Evolutionary conservation across 1,284 basidiomycete genomes (phyloP).

Genomic region (Entoloma clypeatum): DNA sequence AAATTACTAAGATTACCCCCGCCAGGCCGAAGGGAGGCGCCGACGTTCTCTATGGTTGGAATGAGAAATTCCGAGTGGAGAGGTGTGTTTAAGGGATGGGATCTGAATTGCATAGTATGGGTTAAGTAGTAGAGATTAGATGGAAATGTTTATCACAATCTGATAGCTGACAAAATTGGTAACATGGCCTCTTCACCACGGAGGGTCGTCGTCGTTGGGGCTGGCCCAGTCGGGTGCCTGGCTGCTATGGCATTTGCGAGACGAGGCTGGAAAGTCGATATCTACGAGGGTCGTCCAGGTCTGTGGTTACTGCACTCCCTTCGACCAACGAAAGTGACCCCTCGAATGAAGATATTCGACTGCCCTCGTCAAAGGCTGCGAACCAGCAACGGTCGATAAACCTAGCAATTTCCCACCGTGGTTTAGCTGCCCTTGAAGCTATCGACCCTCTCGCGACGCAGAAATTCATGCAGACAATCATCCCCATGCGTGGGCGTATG

Average conservation of each 20-base stretch:
- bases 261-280: conserved; percentile 82
- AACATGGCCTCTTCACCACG: conserved; percentile 20
- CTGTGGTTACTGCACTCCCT: conserved; percentile 27
- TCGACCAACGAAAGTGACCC: conserved; percentile 13
- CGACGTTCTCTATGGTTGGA: conserved; percentile 57
- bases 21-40: conserved; percentile 40
- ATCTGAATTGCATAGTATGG: conserved; percentile 18
- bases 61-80: conserved; percentile 57
- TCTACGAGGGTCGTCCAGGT: conserved; percentile 91
- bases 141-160: conserved; percentile 2
- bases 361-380: conserved; percentile 60
- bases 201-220: conserved; percentile 71
- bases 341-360: conserved; percentile 57
- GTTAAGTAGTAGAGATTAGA: neutral
- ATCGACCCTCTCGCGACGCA: conserved; percentile 75
- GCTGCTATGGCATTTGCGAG: conserved; percentile 84
- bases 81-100: conserved; percentile 29
- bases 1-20: conserved; percentile 26
- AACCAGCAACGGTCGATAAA: conserved; percentile 88
- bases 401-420: conserved; percentile 91
- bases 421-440: conserved; percentile 81
- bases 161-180: neutral
- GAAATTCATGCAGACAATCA: conserved; percentile 74
- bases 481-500: conserved; percentile 96
- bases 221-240: conserved; percentile 93